Conservation (phyloP, 179 eudicot species). For the Beta corolliflora region DNA sequence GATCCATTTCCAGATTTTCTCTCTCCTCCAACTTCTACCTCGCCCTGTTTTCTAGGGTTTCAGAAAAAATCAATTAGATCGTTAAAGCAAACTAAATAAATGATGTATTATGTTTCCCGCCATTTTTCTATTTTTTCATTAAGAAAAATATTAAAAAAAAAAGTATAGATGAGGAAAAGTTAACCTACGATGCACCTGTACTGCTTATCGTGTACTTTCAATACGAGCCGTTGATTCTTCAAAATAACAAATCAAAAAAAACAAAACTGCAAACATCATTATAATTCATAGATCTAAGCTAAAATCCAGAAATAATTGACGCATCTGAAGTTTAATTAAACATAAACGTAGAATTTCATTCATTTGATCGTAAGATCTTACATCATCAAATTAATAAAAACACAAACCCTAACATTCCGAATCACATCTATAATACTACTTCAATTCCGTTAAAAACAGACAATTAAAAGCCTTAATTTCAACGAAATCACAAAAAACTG, state of each 20-base stretch:
- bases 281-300: background rate
- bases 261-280: background rate
- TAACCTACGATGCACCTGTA: background rate
- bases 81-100: background rate
- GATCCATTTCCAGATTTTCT: constrained; percentile 29
- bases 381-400: too few species aligned
- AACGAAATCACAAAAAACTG: background rate
- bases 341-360: background rate
- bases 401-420: too few species aligned
- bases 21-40: background rate
- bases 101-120: constrained; percentile 9
- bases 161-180: background rate
- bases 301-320: too few species aligned
- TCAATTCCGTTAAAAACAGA: background rate
- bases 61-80: too few species aligned
- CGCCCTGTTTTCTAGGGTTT: constrained; percentile 12
- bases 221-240: background rate
- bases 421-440: too few species aligned
- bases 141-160: background rate
- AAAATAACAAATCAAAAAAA: background rate
- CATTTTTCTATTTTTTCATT: background rate
- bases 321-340: background rate
- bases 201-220: background rate
- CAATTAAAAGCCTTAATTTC: background rate
- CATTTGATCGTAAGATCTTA: too few species aligned